Conservation (phyloP, 2,329 filamentous ascomycete species). For the Pyrenochaeta sp. region DNA sequence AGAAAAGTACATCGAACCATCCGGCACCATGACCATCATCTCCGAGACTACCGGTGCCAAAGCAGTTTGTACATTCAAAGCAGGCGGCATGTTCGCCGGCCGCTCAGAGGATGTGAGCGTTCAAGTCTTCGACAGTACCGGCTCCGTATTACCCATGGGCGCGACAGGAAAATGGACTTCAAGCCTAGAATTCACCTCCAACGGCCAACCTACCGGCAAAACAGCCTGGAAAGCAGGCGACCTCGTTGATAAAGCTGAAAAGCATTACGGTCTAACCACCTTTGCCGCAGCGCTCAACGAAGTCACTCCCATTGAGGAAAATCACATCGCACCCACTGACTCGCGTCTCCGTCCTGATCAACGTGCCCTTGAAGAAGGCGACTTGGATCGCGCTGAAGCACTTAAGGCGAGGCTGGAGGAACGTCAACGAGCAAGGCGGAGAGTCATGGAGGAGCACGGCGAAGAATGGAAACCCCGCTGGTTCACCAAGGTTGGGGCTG, state of each 20-base stretch:
- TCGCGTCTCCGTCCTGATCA: constrained; percentile 87
- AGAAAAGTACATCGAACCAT: constrained; percentile 97
- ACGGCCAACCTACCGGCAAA: constrained; percentile 66
- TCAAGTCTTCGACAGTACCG: constrained; percentile 73
- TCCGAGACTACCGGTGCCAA: constrained; percentile 87
- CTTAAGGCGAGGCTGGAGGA: constrained; percentile 88
- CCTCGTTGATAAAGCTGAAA: constrained; percentile 79
- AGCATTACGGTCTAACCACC: constrained; percentile 85
- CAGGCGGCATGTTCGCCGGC: constrained; percentile 96
- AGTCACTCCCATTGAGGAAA: constrained; percentile 79
- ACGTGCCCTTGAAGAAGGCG: constrained; percentile 80
- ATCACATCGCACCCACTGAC: constrained; percentile 81
- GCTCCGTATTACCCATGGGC: constrained; percentile 70
- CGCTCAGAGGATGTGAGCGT: constrained; percentile 88
- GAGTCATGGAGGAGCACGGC: constrained; percentile 77
- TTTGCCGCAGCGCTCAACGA: constrained; percentile 92
- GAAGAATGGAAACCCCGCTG: constrained; percentile 79
- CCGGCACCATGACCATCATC: constrained; percentile 84
- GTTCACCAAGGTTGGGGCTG: constrained; percentile 73
- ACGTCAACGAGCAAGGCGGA: constrained; percentile 77
- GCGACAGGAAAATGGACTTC: constrained; percentile 87
- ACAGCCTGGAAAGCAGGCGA: constrained; percentile 81
- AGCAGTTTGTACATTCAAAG: constrained; percentile 88
- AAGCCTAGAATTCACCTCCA: constrained; percentile 71
- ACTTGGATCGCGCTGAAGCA: constrained; percentile 82